Base-by-base conservation (phyloP, 306 rosid genomes). In the Lagenaria siceraria region DNA sequence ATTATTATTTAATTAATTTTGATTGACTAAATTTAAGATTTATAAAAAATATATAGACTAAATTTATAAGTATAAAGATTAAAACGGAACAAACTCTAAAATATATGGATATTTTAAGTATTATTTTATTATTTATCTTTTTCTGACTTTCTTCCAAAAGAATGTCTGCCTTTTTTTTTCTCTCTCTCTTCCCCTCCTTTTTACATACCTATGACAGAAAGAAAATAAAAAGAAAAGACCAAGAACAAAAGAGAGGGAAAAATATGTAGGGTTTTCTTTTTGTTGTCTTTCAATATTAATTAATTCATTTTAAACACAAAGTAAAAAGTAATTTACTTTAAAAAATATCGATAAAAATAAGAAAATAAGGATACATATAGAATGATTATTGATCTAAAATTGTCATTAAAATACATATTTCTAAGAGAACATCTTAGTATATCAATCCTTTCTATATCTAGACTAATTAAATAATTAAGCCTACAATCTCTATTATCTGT, bases 241-340 rank as follows among this genome's bases (percentile, higher is more conserved):
- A 82, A 79, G 82, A 87, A 77, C 84, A 79, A 56, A 74, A 78
- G 83, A 46, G 78, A 77, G 72, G 65, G 29, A n/a, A 54, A 54
- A 49, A 51, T 46, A 46, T 81, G 29, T 38, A 18, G 8, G 46
- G 46, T 35, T 64, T 51, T 51, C 21, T 6, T 51, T 65, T 65
- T 65, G 51, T 65, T 36, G 24, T 36, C 29, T 65, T 65, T 65
- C 12, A 8, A 17, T 35, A 52, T 7, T 29, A 29, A 36, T 36
- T 35, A 29, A 36, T 36, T 35, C 9, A 18, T 36, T 65, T 65
- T 10, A 4, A 65, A 36, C 38, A 15, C 5, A 13, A 61, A 5
- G 40, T 5, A 27, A 6, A 58, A 58, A 58, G 7, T 7, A 24
- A 13, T 25, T 25, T 24, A 54, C 24, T 55, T 55, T 8, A 59